Evolutionary conservation across 345 rosid genomes (phyloP), one percentile per base, ranked within the genome.

Genomic region (Populus alba): DNA sequence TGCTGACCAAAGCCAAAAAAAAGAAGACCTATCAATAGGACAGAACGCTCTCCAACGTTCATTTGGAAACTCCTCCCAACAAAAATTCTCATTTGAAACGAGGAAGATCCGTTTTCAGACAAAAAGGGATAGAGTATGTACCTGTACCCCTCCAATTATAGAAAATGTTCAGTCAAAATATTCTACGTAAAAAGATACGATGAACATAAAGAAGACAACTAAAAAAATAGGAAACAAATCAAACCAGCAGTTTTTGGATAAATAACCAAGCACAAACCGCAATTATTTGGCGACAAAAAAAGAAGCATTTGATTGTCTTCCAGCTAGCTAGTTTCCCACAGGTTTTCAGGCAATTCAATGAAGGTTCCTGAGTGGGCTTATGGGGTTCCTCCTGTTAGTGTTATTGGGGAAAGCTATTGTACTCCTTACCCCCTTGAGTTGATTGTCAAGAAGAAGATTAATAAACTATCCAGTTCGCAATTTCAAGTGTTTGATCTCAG

Each of bases 391-490:
- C 49, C 77, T 23, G 87, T 87, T 22, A 90, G 85, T 75, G 85
- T 91, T 33, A 80, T 87, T 12, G 92, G 88, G 57, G 88, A 87
- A 22, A 82, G 82, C 35, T 91, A 79, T 75, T 87, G 96, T 59
- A 77, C 84, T 53, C 94, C 91, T 1, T 87, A 87, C 74, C 69
- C 88, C 17, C 78, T 87, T 85, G 90, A 91, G 77, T 59, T 91
- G n/a, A 59, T 75, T 29, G 90, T 90, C 18, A 86, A 78, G 84
- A 87, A 89, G 68, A 87, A 57, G 69, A 82, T 79, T 31, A 82
- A 84, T 67, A 81, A 83, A 18, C 16, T 89, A 25, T 84, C 75
- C 12, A 87, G 83, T 7, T 86, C 85, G 43, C 84, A 80, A 17
- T 78, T 78, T 69, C 84, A 91, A 33, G 90, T 85, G 51, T 87